Conservation (phyloP, 2,329 filamentous ascomycete genomes). For the Botrytis deweyae region DNA sequence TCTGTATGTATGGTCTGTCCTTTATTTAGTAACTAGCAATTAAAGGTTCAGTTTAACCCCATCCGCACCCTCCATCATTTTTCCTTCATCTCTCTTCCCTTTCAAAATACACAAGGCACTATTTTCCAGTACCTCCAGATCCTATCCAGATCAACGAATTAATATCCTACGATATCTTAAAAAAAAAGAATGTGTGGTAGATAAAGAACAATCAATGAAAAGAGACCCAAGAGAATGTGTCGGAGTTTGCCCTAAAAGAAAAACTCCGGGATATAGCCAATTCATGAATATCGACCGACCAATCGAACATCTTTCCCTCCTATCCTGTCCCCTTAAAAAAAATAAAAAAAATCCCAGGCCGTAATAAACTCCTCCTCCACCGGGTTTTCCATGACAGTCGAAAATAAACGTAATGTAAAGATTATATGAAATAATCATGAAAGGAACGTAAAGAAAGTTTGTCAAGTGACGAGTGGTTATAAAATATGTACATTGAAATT, state of each 20-base stretch:
- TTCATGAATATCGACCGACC: constrained; percentile 14
- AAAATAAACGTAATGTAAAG: constrained; percentile 11
- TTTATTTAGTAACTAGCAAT: background rate
- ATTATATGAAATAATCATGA: constrained; percentile 20
- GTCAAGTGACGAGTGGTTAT: constrained; percentile 15
- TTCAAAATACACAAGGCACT: constrained; percentile 4
- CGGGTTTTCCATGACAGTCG: background rate
- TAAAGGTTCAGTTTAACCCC: background rate
- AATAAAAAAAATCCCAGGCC: background rate
- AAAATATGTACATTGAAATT: constrained; percentile 19
- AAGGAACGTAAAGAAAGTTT: constrained; percentile 18
- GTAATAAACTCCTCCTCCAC: constrained; percentile 18
- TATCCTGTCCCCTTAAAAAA: background rate
- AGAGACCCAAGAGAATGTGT: constrained; percentile 8
- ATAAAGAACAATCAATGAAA: constrained; percentile 11
- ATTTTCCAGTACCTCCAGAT: background rate
- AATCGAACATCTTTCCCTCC: constrained; percentile 12
- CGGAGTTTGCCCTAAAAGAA: constrained; percentile 9
- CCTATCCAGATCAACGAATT: constrained; percentile 2
- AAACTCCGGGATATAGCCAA: constrained; percentile 19
- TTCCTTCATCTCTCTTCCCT: background rate
- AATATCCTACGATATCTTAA: background rate
- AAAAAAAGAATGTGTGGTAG: background rate
- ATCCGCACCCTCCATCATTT: background rate
- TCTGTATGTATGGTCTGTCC: constrained; percentile 1